Percentiles rank a stretch among this genome's conserved stretches.
phyloP scores from a whole-genome alignment of 1,139 yeast genomes.

The Protomyces gravidus region DNA sequence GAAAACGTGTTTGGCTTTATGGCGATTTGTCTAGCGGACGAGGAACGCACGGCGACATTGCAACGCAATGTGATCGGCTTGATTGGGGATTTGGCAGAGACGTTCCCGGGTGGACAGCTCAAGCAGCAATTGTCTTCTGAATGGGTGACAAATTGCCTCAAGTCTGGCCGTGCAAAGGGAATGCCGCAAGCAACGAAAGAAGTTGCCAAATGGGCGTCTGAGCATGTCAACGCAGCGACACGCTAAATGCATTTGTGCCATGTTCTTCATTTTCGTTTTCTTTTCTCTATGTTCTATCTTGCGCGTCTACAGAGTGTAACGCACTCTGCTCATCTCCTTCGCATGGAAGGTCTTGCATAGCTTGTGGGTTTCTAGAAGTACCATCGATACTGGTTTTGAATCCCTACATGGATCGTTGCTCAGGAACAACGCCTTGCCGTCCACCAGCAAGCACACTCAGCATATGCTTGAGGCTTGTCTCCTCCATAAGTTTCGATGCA shows the following conservation, averaged over 20 bases:
- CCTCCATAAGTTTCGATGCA: slow-evolving; percentile 55
- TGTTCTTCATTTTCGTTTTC: not conserved
- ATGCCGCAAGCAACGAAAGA: slow-evolving; percentile 31
- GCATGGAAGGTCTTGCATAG: slow-evolving; percentile 1
- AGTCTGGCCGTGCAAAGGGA: slow-evolving; percentile 30
- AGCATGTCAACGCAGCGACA: slow-evolving; percentile 28
- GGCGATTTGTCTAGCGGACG: slow-evolving; percentile 56
- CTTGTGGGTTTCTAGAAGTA: not conserved
- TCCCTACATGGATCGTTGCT: not conserved
- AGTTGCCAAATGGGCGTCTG: slow-evolving; percentile 33
- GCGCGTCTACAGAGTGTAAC: not conserved
- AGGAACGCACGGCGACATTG: slow-evolving; percentile 29
- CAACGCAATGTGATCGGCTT: slow-evolving; percentile 30
- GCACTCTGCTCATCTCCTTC: slow-evolving; percentile 1
- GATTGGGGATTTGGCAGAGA: slow-evolving; percentile 32
- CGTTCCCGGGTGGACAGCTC: slow-evolving; percentile 31
- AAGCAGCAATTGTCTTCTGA: slow-evolving; percentile 29
- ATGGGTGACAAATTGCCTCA: slow-evolving; percentile 30
- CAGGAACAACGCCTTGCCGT: slow-evolving; percentile 18
- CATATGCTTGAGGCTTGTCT: slow-evolving; percentile 48
- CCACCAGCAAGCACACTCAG: slow-evolving; percentile 6
- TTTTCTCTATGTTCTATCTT: too few relatives aligned
- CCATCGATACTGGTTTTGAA: too few relatives aligned
- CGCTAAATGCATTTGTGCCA: not conserved
- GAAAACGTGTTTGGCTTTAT: slow-evolving; percentile 68